Conservation (phyloP, 2,329 filamentous ascomycete genomes). For the Fusarium sp. region DNA sequence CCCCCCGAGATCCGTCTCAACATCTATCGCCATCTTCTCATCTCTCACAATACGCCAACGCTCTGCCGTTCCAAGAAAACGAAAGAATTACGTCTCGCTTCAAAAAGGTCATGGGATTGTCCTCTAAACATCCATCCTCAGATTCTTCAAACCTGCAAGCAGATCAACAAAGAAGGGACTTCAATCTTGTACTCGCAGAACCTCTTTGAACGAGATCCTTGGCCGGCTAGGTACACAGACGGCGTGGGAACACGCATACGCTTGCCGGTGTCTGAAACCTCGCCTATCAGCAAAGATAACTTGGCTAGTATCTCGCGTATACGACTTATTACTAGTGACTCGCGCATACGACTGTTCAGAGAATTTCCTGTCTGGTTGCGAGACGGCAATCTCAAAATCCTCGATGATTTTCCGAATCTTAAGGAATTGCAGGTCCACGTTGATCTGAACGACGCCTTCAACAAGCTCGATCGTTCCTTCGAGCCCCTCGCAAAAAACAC, state of each 20-base stretch:
- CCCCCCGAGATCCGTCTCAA: constrained; percentile 19
- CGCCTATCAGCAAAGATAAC: constrained; percentile 2
- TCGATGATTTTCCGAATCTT: constrained; percentile 9
- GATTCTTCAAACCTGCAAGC: constrained; percentile 10
- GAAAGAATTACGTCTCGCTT: constrained; percentile 5
- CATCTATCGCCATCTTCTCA: constrained; percentile 22
- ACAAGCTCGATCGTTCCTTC: neutral
- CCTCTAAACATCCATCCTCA: neutral
- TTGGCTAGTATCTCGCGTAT: constrained; percentile 1
- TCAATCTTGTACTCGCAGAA: constrained; percentile 20
- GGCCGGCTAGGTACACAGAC: neutral
- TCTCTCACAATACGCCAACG: neutral
- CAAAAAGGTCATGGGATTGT: neutral
- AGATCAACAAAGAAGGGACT: constrained; percentile 14
- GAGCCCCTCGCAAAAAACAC: neutral
- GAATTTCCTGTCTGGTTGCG: constrained; percentile 1
- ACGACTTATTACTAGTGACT: neutral
- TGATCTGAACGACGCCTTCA: neutral
- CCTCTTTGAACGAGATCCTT: neutral
- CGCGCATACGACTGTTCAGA: neutral
- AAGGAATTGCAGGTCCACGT: constrained; percentile 14
- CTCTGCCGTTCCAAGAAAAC: no score
- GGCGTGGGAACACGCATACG: rapidly evolving
- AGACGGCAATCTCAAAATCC: neutral
- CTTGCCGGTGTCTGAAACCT: neutral